Base-by-base conservation (phyloP, 2,329 filamentous ascomycete species). In the Orbilia brochopaga region DNA sequence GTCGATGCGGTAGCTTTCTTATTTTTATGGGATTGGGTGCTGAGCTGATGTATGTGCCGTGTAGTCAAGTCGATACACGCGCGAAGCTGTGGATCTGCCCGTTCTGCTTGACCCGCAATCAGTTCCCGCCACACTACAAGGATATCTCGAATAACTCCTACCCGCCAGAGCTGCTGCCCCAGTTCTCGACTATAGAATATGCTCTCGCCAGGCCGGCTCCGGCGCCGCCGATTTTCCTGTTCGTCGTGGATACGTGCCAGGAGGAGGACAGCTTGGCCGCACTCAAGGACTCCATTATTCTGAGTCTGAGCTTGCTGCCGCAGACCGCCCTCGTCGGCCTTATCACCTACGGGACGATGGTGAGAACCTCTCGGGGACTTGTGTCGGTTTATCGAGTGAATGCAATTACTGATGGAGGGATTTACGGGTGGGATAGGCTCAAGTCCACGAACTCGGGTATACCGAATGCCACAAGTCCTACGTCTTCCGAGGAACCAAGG, bases 381-480 rank as follows among this genome's bases (percentile, higher is more conserved):
- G 44, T 35, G 3, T 3, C 37, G 17, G 35, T 27, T 19, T 7
- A 10, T 24, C 17, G 17, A 8, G 24, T 50, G 48, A 17, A 42
- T 42, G 13, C 52, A 21, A 5, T 15, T 55, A 40, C 32, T 24
- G 15, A 70, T 24, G 75, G 50, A 19, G 46, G 32, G 42, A 17
- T n/a, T n/a, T 27, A 27, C 56, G n/a, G 27, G 64, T 17, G 52
- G 60, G 30, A 51, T 75, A 92, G 90, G 87, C 91, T 32, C 92
- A 97, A 86, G 91, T 99, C 17, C 94, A 99, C 79, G 94, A 99
- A 81, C 91, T 99, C 76, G 94, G 94, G 62, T 99, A 99, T 79
- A 92, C 90, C 62, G 94, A 97, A 81, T 99, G 94, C 81, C 91
- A 94, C 75, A 99, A 97, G 81, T 97, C 93, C 4, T 99, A 97